Base-by-base conservation (phyloP, 768 basidiomycete species). In the Xerocomellus chrysenteron region DNA sequence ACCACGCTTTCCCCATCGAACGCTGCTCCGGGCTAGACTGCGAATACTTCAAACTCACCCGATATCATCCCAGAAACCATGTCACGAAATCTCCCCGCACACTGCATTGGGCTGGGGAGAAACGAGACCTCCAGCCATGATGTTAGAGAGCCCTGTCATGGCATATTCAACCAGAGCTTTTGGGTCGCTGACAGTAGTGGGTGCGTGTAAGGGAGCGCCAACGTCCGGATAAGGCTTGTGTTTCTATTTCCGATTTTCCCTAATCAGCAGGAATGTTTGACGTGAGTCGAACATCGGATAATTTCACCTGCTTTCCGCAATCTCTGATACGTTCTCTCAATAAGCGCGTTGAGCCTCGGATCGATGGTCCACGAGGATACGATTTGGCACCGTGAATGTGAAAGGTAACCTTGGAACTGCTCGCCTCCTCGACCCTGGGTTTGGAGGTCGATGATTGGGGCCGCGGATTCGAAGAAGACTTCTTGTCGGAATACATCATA, bases 1-100 rank as follows among this genome's bases (percentile, higher is more conserved):
- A 14, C 13, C 43, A 53, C 46, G 14, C 6, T 19, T 8, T 14
- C 17, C 36, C 14, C 8, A 21, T 46, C 26, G 16, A 53, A 53
- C 12, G n/a, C 12, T 1, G 8, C 26, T 11, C 44, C 44, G 5
- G 52, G n/a, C n/a, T 14, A 36, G 6, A 39, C 19, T 5, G 12
- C n/a, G 26, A 53, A 53, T 6, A 32, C 42, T 30, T 45, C 26
- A 5, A 46, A 53, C 17, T 53, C 36, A 7, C 44, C 52, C 1
- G 52, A 53, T 45, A 46, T 46, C 52, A 53, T 53, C 44, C 8
- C 52, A 32, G 52, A 45, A 14, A 39, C 13, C 35, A 46, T 53
- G n/a, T 21, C 14, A 21, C 17, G 17, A 7, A 53, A 19, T 14
- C 2, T 46, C 26, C 44, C 52, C 0, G 52, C 52, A 39, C 28